Conservation (phyloP, 352 stramenopile genomes). For the Globisporangium polare region DNA sequence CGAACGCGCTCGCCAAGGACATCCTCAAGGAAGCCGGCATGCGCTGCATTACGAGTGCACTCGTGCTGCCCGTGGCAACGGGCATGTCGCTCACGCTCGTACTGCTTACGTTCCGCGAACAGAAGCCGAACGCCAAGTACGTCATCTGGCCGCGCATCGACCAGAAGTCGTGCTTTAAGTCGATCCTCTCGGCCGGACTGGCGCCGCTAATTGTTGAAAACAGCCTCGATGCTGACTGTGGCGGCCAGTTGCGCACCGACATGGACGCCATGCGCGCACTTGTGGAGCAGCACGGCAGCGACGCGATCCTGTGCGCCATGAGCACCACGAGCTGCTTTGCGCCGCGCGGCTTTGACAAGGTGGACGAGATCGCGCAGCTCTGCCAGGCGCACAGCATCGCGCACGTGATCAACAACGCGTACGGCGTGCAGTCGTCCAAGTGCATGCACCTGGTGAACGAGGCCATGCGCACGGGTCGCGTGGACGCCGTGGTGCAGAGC, state of each 20-base stretch:
- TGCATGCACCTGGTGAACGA: slow-evolving; percentile 93
- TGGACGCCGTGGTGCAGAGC: slow-evolving; percentile 96
- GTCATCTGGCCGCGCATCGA: slow-evolving; percentile 96
- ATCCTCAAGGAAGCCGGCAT: slow-evolving; percentile 85
- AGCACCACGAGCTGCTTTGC: slow-evolving; percentile 99
- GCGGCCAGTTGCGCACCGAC: slow-evolving; percentile 90
- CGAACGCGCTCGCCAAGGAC: slow-evolving; percentile 89
- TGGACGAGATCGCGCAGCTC: slow-evolving; percentile 91
- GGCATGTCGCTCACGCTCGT: slow-evolving; percentile 95
- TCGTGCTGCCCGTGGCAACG: slow-evolving; percentile 96
- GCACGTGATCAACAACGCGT: slow-evolving; percentile 99
- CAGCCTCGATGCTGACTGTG: no score
- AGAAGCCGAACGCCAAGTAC: slow-evolving; percentile 50
- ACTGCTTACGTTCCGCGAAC: slow-evolving; percentile 79
- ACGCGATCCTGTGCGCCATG: slow-evolving; percentile 91
- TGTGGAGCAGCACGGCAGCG: slow-evolving; percentile 55
- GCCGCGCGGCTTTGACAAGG: slow-evolving; percentile 92
- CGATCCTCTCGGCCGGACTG: slow-evolving; percentile 92
- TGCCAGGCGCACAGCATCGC: slow-evolving; percentile 73
- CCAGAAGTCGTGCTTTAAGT: slow-evolving; percentile 99
- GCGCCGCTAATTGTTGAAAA: slow-evolving; percentile 89
- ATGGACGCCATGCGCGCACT: slow-evolving; percentile 64
- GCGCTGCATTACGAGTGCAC: slow-evolving; percentile 52
- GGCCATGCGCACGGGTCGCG: slow-evolving; percentile 85
- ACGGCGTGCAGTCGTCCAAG: slow-evolving; percentile 95